Base-by-base conservation (phyloP, 2,329 filamentous ascomycete species). In the Chalaropsis ovoidea region DNA sequence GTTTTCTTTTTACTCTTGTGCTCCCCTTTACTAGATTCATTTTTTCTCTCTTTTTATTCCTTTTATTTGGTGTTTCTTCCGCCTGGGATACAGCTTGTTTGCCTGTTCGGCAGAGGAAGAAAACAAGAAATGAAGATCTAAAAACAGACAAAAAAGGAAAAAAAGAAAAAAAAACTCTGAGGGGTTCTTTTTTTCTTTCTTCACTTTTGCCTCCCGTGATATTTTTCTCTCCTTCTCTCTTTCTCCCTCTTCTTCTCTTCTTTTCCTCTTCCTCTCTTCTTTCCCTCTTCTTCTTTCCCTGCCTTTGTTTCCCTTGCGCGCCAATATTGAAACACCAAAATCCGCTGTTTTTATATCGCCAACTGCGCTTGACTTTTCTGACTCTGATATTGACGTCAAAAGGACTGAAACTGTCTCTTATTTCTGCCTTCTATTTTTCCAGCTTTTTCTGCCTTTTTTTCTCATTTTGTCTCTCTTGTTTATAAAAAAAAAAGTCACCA, bases 311-410 rank as follows among this genome's bases (percentile, higher is more conserved):
- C 31, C 17, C 24, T 19, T 47, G 43, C 15, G 27, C 7, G 24
- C 19, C 27, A 24, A 4, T 13, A 52, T 58, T 10, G 27, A 31
- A 58, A 58, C 54, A 58, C 6, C 5, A 58, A 58, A 58, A 15
- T 52, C 47, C 47, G 47, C 47, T 24, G 45, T 10, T 6, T 52
- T 15, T 11, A 52, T 52, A 19, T 27, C 35, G 35, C 8, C 47
- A 58, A 58, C 13, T n/a, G 10, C 27, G 15, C 54, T 10, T 17
- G 54, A 17, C 27, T 27, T 47, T 52, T 52, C 47, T 58, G 54
- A 39, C 24, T 58, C 54, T 27, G 54, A 31, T 58, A 58, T 39
- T 58, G 24, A 58, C 54, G n/a, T 58, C 27, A 58, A 58, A 35
- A 58, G 31, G 27, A 19, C 54, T n/a, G 54, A 35, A n/a, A 17